Percentiles rank a stretch among this genome's conserved stretches.
These are phyloP conservation scores for Eurotiales sp. DNA, from an alignment of 2,329 filamentous ascomycete genomes.

Conservation along the genomic window DNA sequence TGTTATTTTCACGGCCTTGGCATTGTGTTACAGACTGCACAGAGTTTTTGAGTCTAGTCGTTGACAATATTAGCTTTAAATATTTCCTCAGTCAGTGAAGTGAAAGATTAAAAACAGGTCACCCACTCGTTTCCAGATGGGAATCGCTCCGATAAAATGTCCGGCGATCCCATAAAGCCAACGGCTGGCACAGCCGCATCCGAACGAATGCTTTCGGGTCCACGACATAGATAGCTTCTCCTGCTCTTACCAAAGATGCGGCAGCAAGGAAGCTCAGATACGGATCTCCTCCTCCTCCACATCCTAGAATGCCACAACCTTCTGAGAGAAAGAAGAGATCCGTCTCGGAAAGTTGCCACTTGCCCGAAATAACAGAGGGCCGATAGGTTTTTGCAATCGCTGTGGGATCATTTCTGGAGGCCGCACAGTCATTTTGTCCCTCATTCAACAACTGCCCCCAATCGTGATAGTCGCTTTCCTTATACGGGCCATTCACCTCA, in stretches of 20 bases:
- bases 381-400: not conserved
- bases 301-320: constrained; percentile 49
- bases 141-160: constrained; percentile 1
- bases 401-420: not conserved
- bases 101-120: not conserved
- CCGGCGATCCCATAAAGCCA: not conserved
- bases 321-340: constrained; percentile 46
- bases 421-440: too few species aligned
- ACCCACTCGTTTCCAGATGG: constrained; percentile 1
- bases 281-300: constrained; percentile 47
- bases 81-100: too few species aligned
- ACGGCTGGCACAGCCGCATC: constrained; percentile 28
- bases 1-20: not conserved
- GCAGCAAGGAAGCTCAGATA: constrained; percentile 43
- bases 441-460: too few species aligned
- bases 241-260: constrained; percentile 36
- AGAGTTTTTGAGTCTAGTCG: not conserved
- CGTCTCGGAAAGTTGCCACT: constrained; percentile 44
- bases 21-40: not conserved
- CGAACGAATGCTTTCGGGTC: constrained; percentile 43
- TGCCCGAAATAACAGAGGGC: not conserved
- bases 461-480: not conserved
- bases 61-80: not conserved
- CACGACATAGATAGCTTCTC: constrained; percentile 39
- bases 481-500: too few species aligned